These are phyloP conservation scores for Amanita fuliginea DNA, from an alignment of 768 basidiomycete genomes.

Conservation along the genomic window DNA sequence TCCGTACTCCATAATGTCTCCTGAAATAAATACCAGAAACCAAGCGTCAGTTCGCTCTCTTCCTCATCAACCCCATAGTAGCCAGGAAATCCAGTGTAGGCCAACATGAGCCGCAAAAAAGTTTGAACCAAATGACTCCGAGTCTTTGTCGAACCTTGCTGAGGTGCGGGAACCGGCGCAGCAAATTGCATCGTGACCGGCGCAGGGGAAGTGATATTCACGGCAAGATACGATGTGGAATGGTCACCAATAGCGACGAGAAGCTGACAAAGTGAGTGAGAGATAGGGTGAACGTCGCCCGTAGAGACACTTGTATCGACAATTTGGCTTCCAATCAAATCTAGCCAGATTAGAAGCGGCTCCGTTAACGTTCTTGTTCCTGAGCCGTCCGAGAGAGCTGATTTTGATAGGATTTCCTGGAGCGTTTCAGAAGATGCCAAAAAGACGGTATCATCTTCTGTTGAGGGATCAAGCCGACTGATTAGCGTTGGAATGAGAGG, in stretches of 20 bases:
- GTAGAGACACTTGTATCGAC: constrained; percentile 20
- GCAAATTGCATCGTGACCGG: constrained; percentile 20
- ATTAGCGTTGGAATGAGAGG: constrained; percentile 59
- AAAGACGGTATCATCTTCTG: constrained; percentile 45
- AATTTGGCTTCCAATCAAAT: constrained; percentile 41
- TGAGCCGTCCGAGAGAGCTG: constrained; percentile 59
- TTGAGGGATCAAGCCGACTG: constrained; percentile 42
- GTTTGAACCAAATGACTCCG: constrained; percentile 50
- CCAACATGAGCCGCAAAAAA: constrained; percentile 60
- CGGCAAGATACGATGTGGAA: constrained; percentile 67
- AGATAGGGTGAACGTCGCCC: constrained; percentile 40
- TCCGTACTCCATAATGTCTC: constrained; percentile 73
- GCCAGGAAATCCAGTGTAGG: constrained; percentile 63
- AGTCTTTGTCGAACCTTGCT: constrained; percentile 17
- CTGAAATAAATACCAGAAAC: constrained; percentile 87
- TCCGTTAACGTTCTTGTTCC: constrained; percentile 70
- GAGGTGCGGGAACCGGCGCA: constrained; percentile 10
- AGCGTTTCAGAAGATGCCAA: constrained; percentile 59
- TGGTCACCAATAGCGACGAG: constrained; percentile 79
- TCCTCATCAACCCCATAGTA: constrained; percentile 79
- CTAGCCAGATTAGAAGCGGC: constrained; percentile 75
- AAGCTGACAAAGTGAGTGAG: constrained; percentile 72
- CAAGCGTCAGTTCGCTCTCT: constrained; percentile 77
- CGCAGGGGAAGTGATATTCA: constrained; percentile 43
- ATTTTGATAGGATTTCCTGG: constrained; percentile 69